Evolutionary conservation across 306 rosid genomes (phyloP).

Genomic region (Cyamopsis tetragonoloba): DNA sequence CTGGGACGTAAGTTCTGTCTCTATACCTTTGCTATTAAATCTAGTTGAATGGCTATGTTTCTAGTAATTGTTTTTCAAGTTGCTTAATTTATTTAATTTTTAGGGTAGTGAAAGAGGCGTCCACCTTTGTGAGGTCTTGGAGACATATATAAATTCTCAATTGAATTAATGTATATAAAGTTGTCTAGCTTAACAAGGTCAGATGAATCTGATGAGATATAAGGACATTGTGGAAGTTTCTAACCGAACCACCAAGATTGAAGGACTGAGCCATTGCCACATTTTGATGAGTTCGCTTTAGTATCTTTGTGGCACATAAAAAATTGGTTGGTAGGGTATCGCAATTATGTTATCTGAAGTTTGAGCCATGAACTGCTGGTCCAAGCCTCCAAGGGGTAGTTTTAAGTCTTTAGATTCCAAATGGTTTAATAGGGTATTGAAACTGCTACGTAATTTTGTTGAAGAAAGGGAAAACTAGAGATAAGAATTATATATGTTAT

Average conservation of each 20-base stretch:
- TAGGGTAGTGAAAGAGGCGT: not conserved
- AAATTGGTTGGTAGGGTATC: not conserved
- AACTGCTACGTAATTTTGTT: not conserved
- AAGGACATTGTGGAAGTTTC: not conserved
- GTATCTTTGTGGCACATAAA: not conserved
- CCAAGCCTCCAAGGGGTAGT: not conserved
- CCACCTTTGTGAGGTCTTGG: not conserved
- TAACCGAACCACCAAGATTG: not conserved
- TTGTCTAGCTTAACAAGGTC: not conserved
- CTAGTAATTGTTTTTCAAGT: not conserved
- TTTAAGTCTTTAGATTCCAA: not conserved
- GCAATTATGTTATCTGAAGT: not conserved
- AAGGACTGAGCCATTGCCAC: not conserved
- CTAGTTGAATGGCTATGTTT: not conserved
- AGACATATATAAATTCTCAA: not conserved
- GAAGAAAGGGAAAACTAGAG: not conserved
- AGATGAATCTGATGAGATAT: not conserved
- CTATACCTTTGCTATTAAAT: not conserved
- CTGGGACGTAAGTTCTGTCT: slow-evolving; percentile 74
- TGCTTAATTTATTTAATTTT: not conserved
- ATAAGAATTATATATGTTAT: not conserved
- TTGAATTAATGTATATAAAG: not conserved
- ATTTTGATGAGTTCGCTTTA: not conserved
- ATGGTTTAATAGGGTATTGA: not conserved
- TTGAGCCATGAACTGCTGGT: not conserved